Evolutionary conservation across 805 yeast species (phyloP).

Genomic region (Yarrowia sp.): DNA sequence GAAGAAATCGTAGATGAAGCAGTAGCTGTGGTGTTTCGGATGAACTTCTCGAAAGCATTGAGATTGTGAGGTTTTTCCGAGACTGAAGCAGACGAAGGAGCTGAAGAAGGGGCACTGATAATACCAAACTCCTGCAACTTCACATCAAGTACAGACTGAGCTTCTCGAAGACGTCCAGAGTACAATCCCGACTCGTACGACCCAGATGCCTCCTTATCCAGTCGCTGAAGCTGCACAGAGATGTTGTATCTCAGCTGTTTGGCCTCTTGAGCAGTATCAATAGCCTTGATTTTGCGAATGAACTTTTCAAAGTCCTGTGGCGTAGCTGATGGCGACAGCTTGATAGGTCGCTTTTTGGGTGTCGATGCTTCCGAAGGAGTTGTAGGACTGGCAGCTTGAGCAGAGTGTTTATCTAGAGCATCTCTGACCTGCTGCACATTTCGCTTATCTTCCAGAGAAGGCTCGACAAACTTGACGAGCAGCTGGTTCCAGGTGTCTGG

Average conservation of each 20-base stretch:
- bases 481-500: constrained; percentile 75
- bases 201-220: constrained; percentile 37
- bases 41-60: constrained; percentile 9
- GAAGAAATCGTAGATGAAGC: not conserved
- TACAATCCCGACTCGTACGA: constrained; percentile 1
- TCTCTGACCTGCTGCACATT: constrained; percentile 71
- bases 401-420: constrained; percentile 62
- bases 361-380: constrained; percentile 10
- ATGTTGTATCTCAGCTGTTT: constrained; percentile 50
- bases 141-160: not conserved
- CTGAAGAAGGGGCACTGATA: not conserved
- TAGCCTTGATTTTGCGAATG: constrained; percentile 40
- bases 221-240: constrained; percentile 48
- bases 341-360: constrained; percentile 30
- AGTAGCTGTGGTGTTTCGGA: constrained; percentile 33
- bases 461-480: constrained; percentile 58
- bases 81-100: not conserved
- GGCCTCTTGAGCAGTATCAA: constrained; percentile 45
- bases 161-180: not conserved
- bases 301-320: constrained; percentile 45
- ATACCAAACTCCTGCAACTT: constrained; percentile 1
- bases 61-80: constrained; percentile 9
- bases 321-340: constrained; percentile 44
- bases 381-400: constrained; percentile 22
- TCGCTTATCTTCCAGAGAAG: constrained; percentile 65